These are phyloP conservation scores for Colletotrichum sp. DNA, from an alignment of 2,329 filamentous ascomycete species.

Conservation along the genomic window DNA sequence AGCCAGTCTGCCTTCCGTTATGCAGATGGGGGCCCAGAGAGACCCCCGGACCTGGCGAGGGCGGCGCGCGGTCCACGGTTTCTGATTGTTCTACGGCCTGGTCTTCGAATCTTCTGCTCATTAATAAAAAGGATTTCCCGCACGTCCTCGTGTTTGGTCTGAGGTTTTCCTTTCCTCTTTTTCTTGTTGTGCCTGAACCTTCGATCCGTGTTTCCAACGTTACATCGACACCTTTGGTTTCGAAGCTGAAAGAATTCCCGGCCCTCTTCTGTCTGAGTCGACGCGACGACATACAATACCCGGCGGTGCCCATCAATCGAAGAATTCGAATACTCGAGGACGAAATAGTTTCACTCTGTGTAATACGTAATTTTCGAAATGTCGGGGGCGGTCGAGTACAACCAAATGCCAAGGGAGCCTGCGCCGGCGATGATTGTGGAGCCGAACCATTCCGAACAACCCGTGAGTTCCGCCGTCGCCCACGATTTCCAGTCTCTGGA, in stretches of 20 bases:
- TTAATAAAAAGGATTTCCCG: neutral
- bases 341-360: neutral
- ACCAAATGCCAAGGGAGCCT: slow-evolving; percentile 37
- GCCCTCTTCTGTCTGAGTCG: neutral
- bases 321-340: neutral
- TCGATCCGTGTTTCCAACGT: neutral
- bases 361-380: slow-evolving; percentile 4
- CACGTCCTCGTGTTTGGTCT: neutral
- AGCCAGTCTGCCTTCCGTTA: slow-evolving; percentile 2
- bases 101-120: neutral
- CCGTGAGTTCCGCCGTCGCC: slow-evolving; percentile 30
- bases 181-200: neutral
- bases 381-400: slow-evolving; percentile 11
- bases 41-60: neutral
- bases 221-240: neutral
- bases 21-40: neutral
- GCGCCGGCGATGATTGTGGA: slow-evolving; percentile 31
- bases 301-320: neutral
- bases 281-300: neutral
- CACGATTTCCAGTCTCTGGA: neutral
- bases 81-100: neutral
- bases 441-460: slow-evolving; percentile 35
- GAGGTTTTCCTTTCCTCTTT: neutral
- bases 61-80: neutral
- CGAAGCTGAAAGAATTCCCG: neutral